Conservation (phyloP, 805 yeast species). For the Candida endomychidarum region DNA sequence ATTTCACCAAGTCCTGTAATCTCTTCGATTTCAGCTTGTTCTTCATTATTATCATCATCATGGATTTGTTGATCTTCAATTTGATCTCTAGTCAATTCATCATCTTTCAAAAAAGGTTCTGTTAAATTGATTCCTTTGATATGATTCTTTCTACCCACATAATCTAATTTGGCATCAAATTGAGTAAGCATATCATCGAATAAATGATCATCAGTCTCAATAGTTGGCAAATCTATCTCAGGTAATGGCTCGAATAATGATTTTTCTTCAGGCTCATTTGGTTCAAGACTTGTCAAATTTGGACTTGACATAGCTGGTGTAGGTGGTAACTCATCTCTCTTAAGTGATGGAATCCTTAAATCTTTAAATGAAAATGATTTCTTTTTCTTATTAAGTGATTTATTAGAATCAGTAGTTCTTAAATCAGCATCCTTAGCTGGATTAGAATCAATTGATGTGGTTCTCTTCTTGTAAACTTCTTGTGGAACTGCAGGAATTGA, state of each 20-base stretch:
- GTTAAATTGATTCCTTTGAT: conserved; percentile 11
- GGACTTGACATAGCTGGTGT: conserved; percentile 11
- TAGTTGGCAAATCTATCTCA: conserved; percentile 21
- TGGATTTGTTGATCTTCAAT: conserved; percentile 39
- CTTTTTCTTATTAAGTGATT: conserved; percentile 10
- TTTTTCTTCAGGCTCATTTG: conserved; percentile 6
- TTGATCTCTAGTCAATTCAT: conserved; percentile 41
- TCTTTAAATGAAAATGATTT: conserved; percentile 16
- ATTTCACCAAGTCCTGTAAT: too few relatives aligned
- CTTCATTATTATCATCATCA: conserved; percentile 19
- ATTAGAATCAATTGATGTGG: neutral
- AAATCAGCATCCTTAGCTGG: neutral
- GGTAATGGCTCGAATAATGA: conserved; percentile 7
- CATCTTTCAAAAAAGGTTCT: conserved; percentile 38
- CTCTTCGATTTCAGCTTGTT: conserved; percentile 9
- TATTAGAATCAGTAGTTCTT: conserved; percentile 6
- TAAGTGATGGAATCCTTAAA: conserved; percentile 14
- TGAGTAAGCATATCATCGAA: conserved; percentile 29
- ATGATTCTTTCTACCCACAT: conserved; percentile 14
- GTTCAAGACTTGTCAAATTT: conserved; percentile 6
- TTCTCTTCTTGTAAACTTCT: conserved; percentile 2
- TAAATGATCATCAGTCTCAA: conserved; percentile 27
- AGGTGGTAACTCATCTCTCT: conserved; percentile 9
- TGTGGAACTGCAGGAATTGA: neutral
- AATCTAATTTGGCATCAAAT: conserved; percentile 25